Evolutionary conservation across 371 early-diverging fungal species (phyloP).

Genomic region (Mucor irregularis): DNA sequence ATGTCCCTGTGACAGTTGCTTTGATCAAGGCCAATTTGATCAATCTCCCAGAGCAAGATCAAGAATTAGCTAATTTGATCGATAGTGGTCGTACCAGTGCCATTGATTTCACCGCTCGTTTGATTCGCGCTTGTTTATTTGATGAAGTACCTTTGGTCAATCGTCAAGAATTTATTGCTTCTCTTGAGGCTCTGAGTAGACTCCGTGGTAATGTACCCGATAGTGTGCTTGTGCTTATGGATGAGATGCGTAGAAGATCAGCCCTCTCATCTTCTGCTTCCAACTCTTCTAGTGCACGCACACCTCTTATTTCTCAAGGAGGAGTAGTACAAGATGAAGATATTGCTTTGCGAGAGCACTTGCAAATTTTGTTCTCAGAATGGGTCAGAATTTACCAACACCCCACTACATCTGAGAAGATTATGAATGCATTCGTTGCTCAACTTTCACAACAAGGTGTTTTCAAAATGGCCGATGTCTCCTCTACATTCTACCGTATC

Average conservation of each 20-base stretch:
- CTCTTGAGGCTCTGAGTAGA: conserved; percentile 68
- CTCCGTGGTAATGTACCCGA: conserved; percentile 72
- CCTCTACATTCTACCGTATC: conserved; percentile 86
- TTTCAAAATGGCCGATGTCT: conserved; percentile 72
- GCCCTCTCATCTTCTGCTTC: not conserved
- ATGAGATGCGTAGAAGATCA: conserved; percentile 28
- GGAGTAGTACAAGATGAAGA: conserved; percentile 40
- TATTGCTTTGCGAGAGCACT: conserved; percentile 63
- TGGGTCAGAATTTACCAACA: conserved; percentile 90
- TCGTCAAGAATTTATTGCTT: conserved; percentile 74
- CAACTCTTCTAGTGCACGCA: conserved; percentile 5
- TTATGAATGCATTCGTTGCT: conserved; percentile 60
- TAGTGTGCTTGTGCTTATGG: conserved; percentile 52
- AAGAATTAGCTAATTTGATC: conserved; percentile 81
- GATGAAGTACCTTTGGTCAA: conserved; percentile 61
- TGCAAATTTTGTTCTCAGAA: conserved; percentile 75
- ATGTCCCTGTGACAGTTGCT: conserved; percentile 81
- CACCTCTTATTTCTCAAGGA: conserved; percentile 16
- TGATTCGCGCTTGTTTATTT: conserved; percentile 73
- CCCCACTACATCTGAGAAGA: conserved; percentile 77
- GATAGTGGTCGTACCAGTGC: conserved; percentile 72
- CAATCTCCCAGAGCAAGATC: conserved; percentile 79
- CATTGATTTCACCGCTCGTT: conserved; percentile 76
- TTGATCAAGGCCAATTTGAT: conserved; percentile 81
- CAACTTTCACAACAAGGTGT: conserved; percentile 82